These are phyloP conservation scores for Yamadazyma diddensiae DNA, from an alignment of 1,139 yeast genomes.

Conservation along the genomic window DNA sequence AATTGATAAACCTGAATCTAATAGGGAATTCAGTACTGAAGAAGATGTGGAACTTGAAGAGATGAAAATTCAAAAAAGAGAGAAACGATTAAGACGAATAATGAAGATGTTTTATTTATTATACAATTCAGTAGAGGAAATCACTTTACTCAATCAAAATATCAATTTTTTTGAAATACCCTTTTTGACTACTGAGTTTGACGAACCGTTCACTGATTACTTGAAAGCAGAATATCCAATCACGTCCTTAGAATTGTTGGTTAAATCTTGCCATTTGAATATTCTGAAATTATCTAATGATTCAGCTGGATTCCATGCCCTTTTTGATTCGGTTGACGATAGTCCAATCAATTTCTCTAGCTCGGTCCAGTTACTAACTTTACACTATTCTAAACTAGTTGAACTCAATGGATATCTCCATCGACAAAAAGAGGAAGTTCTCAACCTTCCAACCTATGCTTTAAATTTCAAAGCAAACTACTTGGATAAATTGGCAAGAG, in stretches of 20 bases:
- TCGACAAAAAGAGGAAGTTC: conserved; percentile 30
- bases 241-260: conserved; percentile 26
- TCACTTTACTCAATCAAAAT: conserved; percentile 32
- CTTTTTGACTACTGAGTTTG: conserved; percentile 27
- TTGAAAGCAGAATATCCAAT: conserved; percentile 22
- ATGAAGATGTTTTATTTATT: conserved; percentile 11
- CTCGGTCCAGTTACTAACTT: conserved; percentile 41
- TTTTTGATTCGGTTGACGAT: conserved; percentile 47
- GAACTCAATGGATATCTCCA: conserved; percentile 16
- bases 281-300: conserved; percentile 28
- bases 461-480: conserved; percentile 55
- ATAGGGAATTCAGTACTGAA: too few relatives aligned
- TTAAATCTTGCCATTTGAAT: conserved; percentile 33
- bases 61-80: conserved; percentile 1
- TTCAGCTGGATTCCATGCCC: conserved; percentile 60
- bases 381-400: conserved; percentile 24
- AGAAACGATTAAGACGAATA: conserved; percentile 7
- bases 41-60: conserved; percentile 1
- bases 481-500: conserved; percentile 33
- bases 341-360: conserved; percentile 50
- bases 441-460: conserved; percentile 52
- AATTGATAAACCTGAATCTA: conserved; percentile 3
- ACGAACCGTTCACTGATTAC: conserved; percentile 26
- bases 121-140: conserved; percentile 15
- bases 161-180: conserved; percentile 33